These are phyloP conservation scores for Clonostachys chloroleuca DNA, from an alignment of 2,329 filamentous ascomycete genomes.

Conservation along the genomic window DNA sequence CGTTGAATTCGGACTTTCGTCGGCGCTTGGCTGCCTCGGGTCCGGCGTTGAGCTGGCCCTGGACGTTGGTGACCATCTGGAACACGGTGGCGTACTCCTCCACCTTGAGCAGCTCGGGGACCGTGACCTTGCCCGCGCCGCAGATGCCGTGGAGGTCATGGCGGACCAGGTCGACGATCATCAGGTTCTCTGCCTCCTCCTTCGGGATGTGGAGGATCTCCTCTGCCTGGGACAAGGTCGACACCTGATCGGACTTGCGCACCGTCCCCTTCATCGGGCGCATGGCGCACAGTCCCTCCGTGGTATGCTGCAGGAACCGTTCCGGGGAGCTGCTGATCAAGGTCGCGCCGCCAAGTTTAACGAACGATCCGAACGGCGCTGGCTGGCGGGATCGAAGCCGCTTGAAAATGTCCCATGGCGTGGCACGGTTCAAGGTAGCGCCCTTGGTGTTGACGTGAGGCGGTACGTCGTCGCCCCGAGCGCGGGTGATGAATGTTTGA, in stretches of 20 bases:
- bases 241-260: constrained; percentile 35
- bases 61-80: constrained; percentile 66
- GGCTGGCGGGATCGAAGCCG: constrained; percentile 6
- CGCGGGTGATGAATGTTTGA: constrained; percentile 41
- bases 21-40: constrained; percentile 12
- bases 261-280: constrained; percentile 75
- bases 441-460: neutral
- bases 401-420: constrained; percentile 7
- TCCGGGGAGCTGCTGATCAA: constrained; percentile 55
- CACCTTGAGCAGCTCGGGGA: constrained; percentile 62
- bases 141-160: constrained; percentile 65
- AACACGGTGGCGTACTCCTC: constrained; percentile 70
- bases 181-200: constrained; percentile 70
- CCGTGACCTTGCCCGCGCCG: constrained; percentile 52
- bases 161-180: constrained; percentile 73
- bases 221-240: constrained; percentile 19
- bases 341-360: constrained; percentile 47
- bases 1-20: constrained; percentile 28
- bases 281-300: constrained; percentile 50
- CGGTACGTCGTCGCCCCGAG: constrained; percentile 5
- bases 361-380: constrained; percentile 51
- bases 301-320: constrained; percentile 51
- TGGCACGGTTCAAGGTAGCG: neutral
- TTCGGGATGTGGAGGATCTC: constrained; percentile 45
- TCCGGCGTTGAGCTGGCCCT: constrained; percentile 4